Evolutionary conservation across 2,329 filamentous ascomycete genomes (phyloP), one percentile per base, ranked within the genome.

Genomic region (Colletotrichum phormii): DNA sequence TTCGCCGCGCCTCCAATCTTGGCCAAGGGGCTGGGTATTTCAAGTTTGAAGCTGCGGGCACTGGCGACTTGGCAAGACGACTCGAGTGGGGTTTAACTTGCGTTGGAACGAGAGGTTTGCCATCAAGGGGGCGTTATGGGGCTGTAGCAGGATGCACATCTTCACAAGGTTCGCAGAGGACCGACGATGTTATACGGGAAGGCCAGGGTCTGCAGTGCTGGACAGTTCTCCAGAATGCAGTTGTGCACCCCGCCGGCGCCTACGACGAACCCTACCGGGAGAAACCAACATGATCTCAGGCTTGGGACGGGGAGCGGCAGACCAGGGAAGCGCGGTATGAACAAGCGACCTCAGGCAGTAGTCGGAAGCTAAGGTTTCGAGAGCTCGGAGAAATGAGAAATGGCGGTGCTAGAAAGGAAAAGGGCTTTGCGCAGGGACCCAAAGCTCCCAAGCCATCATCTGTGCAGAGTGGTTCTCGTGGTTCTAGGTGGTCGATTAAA

Each of bases 331-430:
- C 57, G 24, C 29, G 8, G 33, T 49, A 7, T 24, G 24, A 49
- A 49, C 42, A 67, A 57, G 24, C 29, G 37, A 35, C 61, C 18
- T 53, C 49, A 54, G 13, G 46, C 31, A 37, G 13, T 64, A 26
- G 61, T 64, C 31, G 46, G 22, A 60, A 31, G 31, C 69, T 24
- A 64, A 15, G 37, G 69, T 72, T 72, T 72, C 69, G 53, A 69
- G 42, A 58, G 15, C 37, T 72, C 59, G 59, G 58, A 37, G 58
- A 59, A 64, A 64, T 63, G 64, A 37, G 58, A 59, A 68, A 64
- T 63, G 64, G 42, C 11, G 42, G 59, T 63, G 26, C 59, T 68
- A 54, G 37, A 49, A 58, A 11, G 24, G 33, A 29, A 18, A 24
- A 22, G 42, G 37, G 26, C 24, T 26, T 51, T 26, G 35, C 67